A percentile compares a stretch with the other conserved stretches of the same genome.
These are phyloP conservation scores for Penicillium decumbens DNA, from an alignment of 2,329 filamentous ascomycete species.

Conservation along the genomic window DNA sequence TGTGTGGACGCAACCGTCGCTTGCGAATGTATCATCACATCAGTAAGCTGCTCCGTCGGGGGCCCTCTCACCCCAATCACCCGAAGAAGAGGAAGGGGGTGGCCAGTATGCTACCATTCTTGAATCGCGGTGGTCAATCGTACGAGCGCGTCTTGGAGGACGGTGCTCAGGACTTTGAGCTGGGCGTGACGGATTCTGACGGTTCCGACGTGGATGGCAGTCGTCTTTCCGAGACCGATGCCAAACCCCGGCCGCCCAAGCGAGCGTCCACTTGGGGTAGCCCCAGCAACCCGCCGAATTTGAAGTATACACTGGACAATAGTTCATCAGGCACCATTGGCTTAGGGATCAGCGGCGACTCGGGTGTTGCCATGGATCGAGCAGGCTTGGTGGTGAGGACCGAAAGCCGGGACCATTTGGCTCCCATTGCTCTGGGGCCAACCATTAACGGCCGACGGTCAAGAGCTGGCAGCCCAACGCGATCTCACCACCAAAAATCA, in stretches of 20 bases:
- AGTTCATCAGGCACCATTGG: constrained; percentile 38
- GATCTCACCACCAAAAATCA: constrained; percentile 35
- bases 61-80: constrained; percentile 30
- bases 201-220: constrained; percentile 56
- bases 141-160: constrained; percentile 88
- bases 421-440: constrained; percentile 50
- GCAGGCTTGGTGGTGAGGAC: constrained; percentile 74
- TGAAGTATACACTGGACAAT: constrained; percentile 41
- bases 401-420: constrained; percentile 77
- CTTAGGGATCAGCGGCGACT: constrained; percentile 32
- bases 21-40: constrained; percentile 57
- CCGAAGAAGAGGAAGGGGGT: constrained; percentile 59
- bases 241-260: constrained; percentile 55
- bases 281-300: constrained; percentile 27
- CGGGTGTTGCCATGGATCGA: constrained; percentile 51
- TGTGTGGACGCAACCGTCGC: constrained; percentile 74
- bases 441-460: constrained; percentile 45
- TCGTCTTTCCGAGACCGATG: constrained; percentile 54
- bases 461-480: constrained; percentile 48
- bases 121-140: constrained; percentile 38
- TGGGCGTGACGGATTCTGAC: constrained; percentile 59
- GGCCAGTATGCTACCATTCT: constrained; percentile 46
- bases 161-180: constrained; percentile 70
- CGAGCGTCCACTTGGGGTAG: constrained; percentile 33
- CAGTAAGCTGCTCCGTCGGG: constrained; percentile 32